Evolutionary conservation across 495 filamentous ascomycete species (phyloP).

Genomic region (Xylaria curta): DNA sequence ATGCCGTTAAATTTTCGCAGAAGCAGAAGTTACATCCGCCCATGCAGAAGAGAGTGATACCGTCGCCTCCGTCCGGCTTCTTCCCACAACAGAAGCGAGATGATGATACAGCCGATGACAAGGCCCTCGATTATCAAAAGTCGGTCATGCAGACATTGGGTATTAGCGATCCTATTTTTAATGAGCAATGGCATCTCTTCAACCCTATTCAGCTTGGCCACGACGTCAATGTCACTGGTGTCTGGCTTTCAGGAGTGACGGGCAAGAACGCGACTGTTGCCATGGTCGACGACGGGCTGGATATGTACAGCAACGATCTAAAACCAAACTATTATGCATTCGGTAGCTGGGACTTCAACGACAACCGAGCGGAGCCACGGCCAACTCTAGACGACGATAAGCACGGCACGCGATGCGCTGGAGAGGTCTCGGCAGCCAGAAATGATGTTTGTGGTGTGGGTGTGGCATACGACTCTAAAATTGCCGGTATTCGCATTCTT

Average conservation of each 20-base stretch:
- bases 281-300: constrained; percentile 94
- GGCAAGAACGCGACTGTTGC: constrained; percentile 87
- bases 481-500: constrained; percentile 89
- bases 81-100: constrained; percentile 30
- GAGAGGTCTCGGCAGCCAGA: constrained; percentile 87
- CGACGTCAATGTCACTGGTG: constrained; percentile 90
- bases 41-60: constrained; percentile 76
- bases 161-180: constrained; percentile 89
- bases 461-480: constrained; percentile 89
- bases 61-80: constrained; percentile 43
- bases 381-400: constrained; percentile 80
- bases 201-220: constrained; percentile 83
- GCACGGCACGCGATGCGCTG: constrained; percentile 93
- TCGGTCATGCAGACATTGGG: constrained; percentile 67
- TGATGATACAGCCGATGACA: constrained; percentile 45
- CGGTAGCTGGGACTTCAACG: constrained; percentile 96
- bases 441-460: constrained; percentile 97
- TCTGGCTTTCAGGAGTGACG: constrained; percentile 93
- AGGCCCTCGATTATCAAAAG: constrained; percentile 62
- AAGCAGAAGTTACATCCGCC: constrained; percentile 76
- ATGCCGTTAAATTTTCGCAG: constrained; percentile 77
- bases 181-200: constrained; percentile 93
- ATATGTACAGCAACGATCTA: constrained; percentile 95
- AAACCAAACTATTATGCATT: constrained; percentile 89
- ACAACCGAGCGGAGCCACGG: constrained; percentile 75